These are phyloP conservation scores for Postia placenta DNA, from an alignment of 768 basidiomycete genomes.

Conservation along the genomic window DNA sequence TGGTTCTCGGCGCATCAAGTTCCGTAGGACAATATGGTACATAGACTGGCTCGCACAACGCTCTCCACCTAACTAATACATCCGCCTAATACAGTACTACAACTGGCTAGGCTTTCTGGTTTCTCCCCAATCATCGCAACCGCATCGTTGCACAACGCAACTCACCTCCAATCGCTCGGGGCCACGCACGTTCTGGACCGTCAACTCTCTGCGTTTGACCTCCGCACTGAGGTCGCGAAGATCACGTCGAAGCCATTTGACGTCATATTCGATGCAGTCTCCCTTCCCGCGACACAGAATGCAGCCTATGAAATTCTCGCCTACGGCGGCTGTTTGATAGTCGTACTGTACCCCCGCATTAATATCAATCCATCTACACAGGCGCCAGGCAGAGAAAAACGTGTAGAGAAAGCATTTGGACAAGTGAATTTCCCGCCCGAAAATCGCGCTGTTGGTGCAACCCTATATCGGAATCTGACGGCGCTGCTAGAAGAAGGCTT, in stretches of 20 bases:
- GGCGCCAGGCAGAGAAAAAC: conserved; percentile 5
- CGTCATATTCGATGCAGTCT: conserved; percentile 21
- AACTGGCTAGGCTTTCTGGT: conserved; percentile 21
- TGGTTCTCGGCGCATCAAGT: conserved; percentile 22
- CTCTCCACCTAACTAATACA: not conserved
- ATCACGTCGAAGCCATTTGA: conserved; percentile 13
- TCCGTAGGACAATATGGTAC: conserved; percentile 25
- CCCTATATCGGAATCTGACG: conserved; percentile 13
- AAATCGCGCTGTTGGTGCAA: conserved; percentile 9
- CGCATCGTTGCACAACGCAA: conserved; percentile 4
- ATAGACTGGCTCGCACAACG: not conserved
- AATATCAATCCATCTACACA: not conserved
- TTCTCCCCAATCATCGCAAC: conserved; percentile 20
- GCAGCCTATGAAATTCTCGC: conserved; percentile 18
- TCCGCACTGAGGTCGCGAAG: not conserved
- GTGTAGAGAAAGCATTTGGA: conserved; percentile 4
- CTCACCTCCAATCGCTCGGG: conserved; percentile 15
- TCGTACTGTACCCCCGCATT: conserved; percentile 10
- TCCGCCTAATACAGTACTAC: conserved; percentile 13
- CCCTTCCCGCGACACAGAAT: conserved; percentile 18
- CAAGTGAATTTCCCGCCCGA: conserved; percentile 7
- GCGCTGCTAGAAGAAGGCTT: conserved; percentile 12
- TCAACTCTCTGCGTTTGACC: not conserved
- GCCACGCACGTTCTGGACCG: conserved; percentile 22
- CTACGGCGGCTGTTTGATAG: conserved; percentile 12